Evolutionary conservation across 1,139 yeast genomes (phyloP).

Genomic region (Candida buenavistaensis): DNA sequence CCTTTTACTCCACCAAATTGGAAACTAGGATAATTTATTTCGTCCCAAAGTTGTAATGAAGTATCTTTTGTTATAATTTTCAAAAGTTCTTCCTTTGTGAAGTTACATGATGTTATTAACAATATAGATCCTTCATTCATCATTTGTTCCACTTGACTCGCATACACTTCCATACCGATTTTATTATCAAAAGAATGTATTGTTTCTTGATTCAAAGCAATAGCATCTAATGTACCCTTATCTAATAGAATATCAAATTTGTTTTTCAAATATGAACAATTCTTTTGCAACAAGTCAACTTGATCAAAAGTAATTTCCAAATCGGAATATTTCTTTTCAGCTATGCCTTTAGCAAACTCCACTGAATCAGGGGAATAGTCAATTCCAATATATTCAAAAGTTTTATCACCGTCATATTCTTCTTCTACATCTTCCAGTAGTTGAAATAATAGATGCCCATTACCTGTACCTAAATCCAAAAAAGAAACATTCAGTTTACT

Average conservation of each 20-base stretch:
- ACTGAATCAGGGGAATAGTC: constrained; percentile 86
- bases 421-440: constrained; percentile 53
- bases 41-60: constrained; percentile 55
- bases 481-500: constrained; percentile 38
- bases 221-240: constrained; percentile 96
- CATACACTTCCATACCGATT: constrained; percentile 64
- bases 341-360: constrained; percentile 64
- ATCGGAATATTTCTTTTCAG: constrained; percentile 37
- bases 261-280: constrained; percentile 32
- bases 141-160: constrained; percentile 55
- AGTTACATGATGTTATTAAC: constrained; percentile 91
- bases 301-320: constrained; percentile 42
- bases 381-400: constrained; percentile 57
- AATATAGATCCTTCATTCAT: constrained; percentile 60
- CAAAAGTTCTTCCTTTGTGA: constrained; percentile 75
- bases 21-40: constrained; percentile 73
- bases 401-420: constrained; percentile 43
- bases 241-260: constrained; percentile 76
- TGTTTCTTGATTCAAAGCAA: constrained; percentile 72
- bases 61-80: constrained; percentile 46
- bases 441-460: constrained; percentile 82
- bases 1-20: constrained; percentile 90
- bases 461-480: constrained; percentile 92
- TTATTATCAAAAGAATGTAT: constrained; percentile 39
- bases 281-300: constrained; percentile 44